Percentiles rank a stretch among this genome's conserved stretches.
These are phyloP conservation scores for Aureoboletus auriporus DNA, from an alignment of 768 basidiomycete genomes.

Conservation along the genomic window DNA sequence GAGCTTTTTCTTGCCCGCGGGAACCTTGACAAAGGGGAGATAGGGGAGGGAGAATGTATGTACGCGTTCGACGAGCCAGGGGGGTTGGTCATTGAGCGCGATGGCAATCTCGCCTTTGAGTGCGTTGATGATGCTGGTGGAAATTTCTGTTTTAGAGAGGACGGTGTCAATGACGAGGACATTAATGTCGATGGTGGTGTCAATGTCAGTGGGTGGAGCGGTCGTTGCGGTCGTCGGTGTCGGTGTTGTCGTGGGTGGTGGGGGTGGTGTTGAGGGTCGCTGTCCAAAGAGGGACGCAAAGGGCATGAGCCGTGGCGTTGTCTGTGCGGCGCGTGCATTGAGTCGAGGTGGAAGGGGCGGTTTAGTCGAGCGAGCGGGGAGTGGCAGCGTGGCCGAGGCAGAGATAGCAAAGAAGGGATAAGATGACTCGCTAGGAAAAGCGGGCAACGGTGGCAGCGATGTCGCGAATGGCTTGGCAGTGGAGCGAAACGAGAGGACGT, in stretches of 20 bases:
- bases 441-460: conserved; percentile 54
- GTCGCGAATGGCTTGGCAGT: conserved; percentile 38
- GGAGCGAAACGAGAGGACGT: conserved; percentile 41
- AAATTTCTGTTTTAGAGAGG: conserved; percentile 51
- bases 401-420: conserved; percentile 50
- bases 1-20: conserved; percentile 29
- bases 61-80: conserved; percentile 62
- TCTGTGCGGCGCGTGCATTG: conserved; percentile 15
- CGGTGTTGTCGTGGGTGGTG: conserved; percentile 24
- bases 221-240: conserved; percentile 13
- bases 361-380: conserved; percentile 40
- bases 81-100: conserved; percentile 38
- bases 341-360: conserved; percentile 44
- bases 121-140: conserved; percentile 48
- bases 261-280: conserved; percentile 29
- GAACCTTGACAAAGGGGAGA: conserved; percentile 51
- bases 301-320: conserved; percentile 58
- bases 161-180: conserved; percentile 55
- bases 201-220: conserved; percentile 27
- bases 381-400: conserved; percentile 30
- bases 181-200: conserved; percentile 48
- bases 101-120: conserved; percentile 55
- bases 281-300: conserved; percentile 79
- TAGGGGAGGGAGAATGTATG: conserved; percentile 50
- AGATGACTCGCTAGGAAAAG: conserved; percentile 29